Evolutionary conservation across 768 basidiomycete species (phyloP).

Genomic region (Leccinum disarticulatum): DNA sequence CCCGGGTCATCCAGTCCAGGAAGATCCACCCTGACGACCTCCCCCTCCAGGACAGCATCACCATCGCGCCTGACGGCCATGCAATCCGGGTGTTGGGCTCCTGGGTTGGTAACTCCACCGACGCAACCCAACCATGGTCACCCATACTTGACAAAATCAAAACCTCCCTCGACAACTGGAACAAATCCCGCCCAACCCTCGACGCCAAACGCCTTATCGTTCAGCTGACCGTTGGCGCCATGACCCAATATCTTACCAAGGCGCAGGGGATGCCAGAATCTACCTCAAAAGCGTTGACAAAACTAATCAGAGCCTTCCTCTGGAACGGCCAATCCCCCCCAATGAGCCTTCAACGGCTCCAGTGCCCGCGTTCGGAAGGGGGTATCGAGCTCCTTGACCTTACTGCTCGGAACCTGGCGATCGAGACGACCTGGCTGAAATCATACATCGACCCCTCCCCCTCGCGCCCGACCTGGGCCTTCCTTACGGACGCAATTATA

Average conservation of each 20-base stretch:
- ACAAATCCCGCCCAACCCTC: too few relatives aligned
- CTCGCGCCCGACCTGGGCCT: neutral
- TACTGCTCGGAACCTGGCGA: neutral
- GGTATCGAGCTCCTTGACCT: neutral
- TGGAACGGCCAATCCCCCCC: conserved; percentile 7
- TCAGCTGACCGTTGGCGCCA: neutral
- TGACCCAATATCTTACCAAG: conserved; percentile 32
- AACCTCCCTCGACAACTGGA: too few relatives aligned
- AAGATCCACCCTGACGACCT: too few relatives aligned
- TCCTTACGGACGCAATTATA: neutral
- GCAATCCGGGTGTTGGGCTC: too few relatives aligned
- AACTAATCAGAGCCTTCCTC: conserved; percentile 14
- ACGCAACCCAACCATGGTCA: too few relatives aligned
- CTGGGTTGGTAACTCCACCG: too few relatives aligned
- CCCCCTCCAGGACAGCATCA: too few relatives aligned
- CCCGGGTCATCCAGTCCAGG: too few relatives aligned
- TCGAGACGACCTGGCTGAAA: neutral
- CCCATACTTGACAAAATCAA: too few relatives aligned
- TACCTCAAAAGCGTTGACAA: conserved; percentile 8
- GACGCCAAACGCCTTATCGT: too few relatives aligned
- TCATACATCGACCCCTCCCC: neutral
- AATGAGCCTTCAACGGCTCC: neutral
- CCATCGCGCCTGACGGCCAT: too few relatives aligned
- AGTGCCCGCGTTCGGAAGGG: neutral
- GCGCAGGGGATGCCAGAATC: conserved; percentile 33